Evolutionary conservation across 768 basidiomycete genomes (phyloP).

Genomic region (Tylopilus cervinicoccineus): DNA sequence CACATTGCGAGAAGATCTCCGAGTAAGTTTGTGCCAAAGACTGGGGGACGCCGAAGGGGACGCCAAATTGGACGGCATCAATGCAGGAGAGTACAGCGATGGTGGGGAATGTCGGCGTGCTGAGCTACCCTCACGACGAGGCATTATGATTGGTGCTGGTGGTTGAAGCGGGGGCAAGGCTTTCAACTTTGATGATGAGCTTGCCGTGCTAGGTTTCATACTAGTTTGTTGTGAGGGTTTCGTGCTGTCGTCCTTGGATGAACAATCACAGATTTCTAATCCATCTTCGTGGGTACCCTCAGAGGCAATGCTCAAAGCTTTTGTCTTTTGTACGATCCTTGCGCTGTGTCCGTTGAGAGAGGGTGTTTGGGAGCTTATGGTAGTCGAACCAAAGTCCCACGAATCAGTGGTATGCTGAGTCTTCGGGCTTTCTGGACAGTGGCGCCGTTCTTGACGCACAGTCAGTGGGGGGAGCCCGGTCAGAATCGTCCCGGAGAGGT

Average conservation of each 20-base stretch:
- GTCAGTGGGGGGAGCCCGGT: conserved; percentile 70
- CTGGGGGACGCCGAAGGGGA: conserved; percentile 9
- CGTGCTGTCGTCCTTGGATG: conserved; percentile 3
- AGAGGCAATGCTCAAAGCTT: conserved; percentile 2
- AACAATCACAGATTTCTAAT: background rate
- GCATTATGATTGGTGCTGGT: conserved; percentile 7
- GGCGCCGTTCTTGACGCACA: conserved; percentile 65
- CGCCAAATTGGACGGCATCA: background rate
- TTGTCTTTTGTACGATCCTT: conserved; percentile 4
- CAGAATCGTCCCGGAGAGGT: conserved; percentile 74
- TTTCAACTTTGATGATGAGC: background rate
- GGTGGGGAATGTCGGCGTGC: background rate
- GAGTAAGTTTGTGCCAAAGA: conserved; percentile 24
- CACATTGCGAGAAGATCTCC: conserved; percentile 14
- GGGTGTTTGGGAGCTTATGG: conserved; percentile 35
- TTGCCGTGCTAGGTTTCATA: background rate
- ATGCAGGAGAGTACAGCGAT: conserved; percentile 1
- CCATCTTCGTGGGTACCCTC: conserved; percentile 4
- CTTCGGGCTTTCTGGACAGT: conserved; percentile 35
- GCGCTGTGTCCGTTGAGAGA: conserved; percentile 6
- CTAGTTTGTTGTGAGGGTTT: background rate
- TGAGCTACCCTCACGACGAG: background rate
- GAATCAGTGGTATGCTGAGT: conserved; percentile 60
- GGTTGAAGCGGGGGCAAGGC: background rate
- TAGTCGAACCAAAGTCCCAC: conserved; percentile 68